Percentiles rank a stretch among this genome's conserved stretches.
Conservation (phyloP, 169 alveolate genomes). For the Eimeria brunetti region DNA sequence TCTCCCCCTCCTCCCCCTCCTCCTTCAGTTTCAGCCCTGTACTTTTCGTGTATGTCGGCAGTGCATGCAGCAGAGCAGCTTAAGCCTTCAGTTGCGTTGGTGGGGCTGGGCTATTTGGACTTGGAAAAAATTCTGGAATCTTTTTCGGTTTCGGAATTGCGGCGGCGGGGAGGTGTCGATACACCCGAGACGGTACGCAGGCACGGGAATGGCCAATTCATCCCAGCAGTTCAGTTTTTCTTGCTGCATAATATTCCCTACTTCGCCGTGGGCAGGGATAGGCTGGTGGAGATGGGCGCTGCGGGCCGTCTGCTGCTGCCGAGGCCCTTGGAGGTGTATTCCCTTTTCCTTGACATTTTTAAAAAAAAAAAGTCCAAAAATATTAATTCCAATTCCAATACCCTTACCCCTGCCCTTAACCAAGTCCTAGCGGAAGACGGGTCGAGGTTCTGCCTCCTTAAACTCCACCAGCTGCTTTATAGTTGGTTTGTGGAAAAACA, state of each 20-base stretch:
- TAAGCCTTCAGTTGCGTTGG: slow-evolving; percentile 36
- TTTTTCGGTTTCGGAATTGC: slow-evolving; percentile 10
- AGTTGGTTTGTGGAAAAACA: not conserved
- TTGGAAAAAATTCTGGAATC: slow-evolving; percentile 29
- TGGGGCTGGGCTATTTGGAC: slow-evolving; percentile 68
- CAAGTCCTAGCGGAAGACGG: slow-evolving; percentile 1
- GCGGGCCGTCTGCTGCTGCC: slow-evolving; percentile 37
- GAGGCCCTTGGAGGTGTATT: slow-evolving; percentile 47
- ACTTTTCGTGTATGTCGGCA: not conserved
- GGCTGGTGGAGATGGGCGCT: slow-evolving; percentile 71
- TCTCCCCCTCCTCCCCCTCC: too few relatives aligned
- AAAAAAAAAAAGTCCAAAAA: not conserved
- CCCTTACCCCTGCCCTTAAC: not conserved
- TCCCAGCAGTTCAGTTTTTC: slow-evolving; percentile 28
- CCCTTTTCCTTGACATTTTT: not conserved
- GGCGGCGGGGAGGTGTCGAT: not conserved
- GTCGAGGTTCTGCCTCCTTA: not conserved
- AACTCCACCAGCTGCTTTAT: slow-evolving; percentile 1
- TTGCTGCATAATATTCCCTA: not conserved
- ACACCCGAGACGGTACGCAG: not conserved
- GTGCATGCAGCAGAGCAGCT: not conserved
- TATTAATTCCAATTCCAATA: too few relatives aligned
- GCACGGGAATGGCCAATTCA: slow-evolving; percentile 23
- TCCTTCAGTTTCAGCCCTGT: too few relatives aligned
- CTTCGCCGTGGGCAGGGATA: slow-evolving; percentile 51